Percentiles rank a stretch among this genome's conserved stretches.
Evolutionary conservation across 208 protist genomes (phyloP).

Genomic region (Leishmania major): DNA sequence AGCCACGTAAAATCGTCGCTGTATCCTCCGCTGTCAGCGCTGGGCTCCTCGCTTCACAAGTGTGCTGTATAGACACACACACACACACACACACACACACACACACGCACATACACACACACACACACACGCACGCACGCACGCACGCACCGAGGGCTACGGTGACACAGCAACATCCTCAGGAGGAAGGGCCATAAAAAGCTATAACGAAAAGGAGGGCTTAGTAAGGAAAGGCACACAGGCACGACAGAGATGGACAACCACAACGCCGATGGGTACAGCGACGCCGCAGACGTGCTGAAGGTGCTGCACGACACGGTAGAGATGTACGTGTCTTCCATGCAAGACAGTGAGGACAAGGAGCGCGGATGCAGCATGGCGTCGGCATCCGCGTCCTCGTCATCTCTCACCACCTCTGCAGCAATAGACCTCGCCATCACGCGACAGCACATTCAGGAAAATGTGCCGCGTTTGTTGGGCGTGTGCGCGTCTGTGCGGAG

Average conservation of each 20-base stretch:
- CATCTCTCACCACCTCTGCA: neutral
- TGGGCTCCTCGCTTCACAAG: neutral
- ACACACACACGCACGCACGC: neutral
- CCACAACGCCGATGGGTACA: constrained; percentile 19
- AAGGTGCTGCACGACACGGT: constrained; percentile 33
- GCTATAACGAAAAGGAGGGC: neutral
- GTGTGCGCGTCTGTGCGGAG: constrained; percentile 14
- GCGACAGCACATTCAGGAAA: constrained; percentile 18
- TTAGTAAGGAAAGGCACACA: constrained; percentile 6
- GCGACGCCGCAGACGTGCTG: constrained; percentile 29
- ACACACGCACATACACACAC: neutral
- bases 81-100: neutral
- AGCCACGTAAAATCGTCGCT: too few species aligned
- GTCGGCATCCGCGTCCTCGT: neutral
- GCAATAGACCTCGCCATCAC: constrained; percentile 4
- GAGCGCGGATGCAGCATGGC: neutral
- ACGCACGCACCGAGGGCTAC: neutral
- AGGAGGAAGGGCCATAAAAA: neutral
- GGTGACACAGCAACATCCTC: neutral
- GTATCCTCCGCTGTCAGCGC: too few species aligned
- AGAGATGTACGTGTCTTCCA: constrained; percentile 3
- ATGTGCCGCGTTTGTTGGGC: constrained; percentile 12
- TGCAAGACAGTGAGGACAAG: constrained; percentile 5
- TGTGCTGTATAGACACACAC: neutral
- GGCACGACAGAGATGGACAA: neutral